A percentile compares a stretch with the other conserved stretches of the same genome.
Conservation (phyloP, 176 grass and related monocot genomes). For the Oryza glaberrima region DNA sequence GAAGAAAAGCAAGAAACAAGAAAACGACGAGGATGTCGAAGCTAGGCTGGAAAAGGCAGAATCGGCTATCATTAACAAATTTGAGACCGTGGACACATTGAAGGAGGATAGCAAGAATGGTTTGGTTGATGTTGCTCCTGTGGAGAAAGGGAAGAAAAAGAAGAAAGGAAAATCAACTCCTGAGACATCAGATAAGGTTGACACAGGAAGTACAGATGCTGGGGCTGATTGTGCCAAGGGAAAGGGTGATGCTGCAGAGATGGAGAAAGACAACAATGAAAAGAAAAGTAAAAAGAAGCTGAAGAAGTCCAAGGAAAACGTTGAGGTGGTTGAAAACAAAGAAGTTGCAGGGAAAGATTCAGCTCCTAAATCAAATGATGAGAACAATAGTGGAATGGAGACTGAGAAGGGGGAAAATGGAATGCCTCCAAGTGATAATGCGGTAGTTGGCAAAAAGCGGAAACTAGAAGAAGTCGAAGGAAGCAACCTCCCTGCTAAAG, state of each 20-base stretch:
- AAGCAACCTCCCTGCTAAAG: slow-evolving; percentile 29
- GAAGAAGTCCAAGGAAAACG: slow-evolving; percentile 60
- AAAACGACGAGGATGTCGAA: slow-evolving; percentile 41
- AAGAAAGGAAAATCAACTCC: slow-evolving; percentile 55
- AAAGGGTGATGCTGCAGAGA: slow-evolving; percentile 30
- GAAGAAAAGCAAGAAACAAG: slow-evolving; percentile 63
- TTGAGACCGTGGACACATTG: slow-evolving; percentile 18
- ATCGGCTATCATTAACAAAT: slow-evolving; percentile 18
- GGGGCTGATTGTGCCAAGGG: slow-evolving; percentile 16
- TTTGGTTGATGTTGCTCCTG: slow-evolving; percentile 21
- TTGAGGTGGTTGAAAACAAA: slow-evolving; percentile 43
- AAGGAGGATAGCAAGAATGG: slow-evolving; percentile 33
- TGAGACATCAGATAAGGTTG: slow-evolving; percentile 37
- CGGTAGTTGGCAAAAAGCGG: slow-evolving; percentile 56
- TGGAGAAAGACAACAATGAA: slow-evolving; percentile 39
- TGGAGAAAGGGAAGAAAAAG: slow-evolving; percentile 66
- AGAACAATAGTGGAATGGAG: slow-evolving; percentile 48
- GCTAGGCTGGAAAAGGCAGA: slow-evolving; percentile 42
- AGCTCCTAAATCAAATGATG: slow-evolving; percentile 40
- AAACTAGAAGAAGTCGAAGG: slow-evolving; percentile 55
- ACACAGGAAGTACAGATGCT: slow-evolving; percentile 21
- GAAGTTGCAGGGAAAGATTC: slow-evolving; percentile 40
- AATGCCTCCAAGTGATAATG: slow-evolving; percentile 41
- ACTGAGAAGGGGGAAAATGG: slow-evolving; percentile 40
- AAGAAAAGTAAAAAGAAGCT: slow-evolving; percentile 57